Conservation (phyloP, 1,284 basidiomycete species). For the Sporisorium sorghi region DNA sequence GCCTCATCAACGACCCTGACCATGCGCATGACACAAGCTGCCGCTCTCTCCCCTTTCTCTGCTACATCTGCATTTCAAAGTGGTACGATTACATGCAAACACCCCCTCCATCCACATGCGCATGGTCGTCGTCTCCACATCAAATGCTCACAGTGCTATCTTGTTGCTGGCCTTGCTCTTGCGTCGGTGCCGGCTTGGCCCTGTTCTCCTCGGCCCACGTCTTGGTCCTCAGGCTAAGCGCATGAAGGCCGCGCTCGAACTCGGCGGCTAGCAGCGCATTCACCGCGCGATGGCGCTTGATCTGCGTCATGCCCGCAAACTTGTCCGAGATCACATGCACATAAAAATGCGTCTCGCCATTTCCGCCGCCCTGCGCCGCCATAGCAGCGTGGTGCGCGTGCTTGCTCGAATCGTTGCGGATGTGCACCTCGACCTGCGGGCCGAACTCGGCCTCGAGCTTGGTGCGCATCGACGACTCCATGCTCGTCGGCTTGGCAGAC, state of each 20-base stretch:
- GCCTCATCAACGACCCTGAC: background rate
- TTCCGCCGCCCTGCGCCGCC: slow-evolving; percentile 66
- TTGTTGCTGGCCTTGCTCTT: slow-evolving; percentile 5
- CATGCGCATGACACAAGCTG: slow-evolving; percentile 4
- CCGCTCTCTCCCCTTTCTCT: background rate
- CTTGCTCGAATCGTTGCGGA: slow-evolving; percentile 63
- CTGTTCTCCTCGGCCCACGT: slow-evolving; percentile 60
- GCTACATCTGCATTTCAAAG: background rate
- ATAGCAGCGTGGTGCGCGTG: slow-evolving; percentile 69
- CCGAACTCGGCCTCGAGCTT: slow-evolving; percentile 53
- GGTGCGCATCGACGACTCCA: slow-evolving; percentile 55
- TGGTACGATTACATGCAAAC: background rate
- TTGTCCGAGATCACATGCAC: slow-evolving; percentile 64
- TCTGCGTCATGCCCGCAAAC: slow-evolving; percentile 64
- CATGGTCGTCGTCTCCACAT: background rate
- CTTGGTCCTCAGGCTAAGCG: slow-evolving; percentile 62
- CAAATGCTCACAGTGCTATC: slow-evolving; percentile 35
- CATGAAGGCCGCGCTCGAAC: slow-evolving; percentile 65
- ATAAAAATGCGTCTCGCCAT: slow-evolving; percentile 68
- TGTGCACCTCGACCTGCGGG: slow-evolving; percentile 45
- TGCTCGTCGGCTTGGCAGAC: slow-evolving; percentile 17
- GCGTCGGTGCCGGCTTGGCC: background rate
- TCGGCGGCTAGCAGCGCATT: slow-evolving; percentile 59
- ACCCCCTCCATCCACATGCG: background rate
- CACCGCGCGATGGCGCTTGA: slow-evolving; percentile 64